Conservation (phyloP, 2,329 filamentous ascomycete species). For the Tolypocladium endophyticum region DNA sequence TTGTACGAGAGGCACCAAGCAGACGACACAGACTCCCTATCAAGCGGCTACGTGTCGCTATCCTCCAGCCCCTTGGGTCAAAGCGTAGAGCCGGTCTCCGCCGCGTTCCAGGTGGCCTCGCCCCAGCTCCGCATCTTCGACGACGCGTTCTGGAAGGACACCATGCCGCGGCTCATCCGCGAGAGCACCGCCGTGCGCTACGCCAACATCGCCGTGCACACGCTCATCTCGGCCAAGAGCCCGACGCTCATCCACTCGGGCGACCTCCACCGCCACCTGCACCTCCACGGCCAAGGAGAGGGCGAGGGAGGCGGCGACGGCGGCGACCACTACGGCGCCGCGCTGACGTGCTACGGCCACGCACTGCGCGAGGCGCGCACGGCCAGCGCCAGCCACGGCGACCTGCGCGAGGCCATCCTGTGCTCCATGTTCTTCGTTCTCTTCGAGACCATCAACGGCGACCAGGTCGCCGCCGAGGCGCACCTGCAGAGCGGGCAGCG, state of each 20-base stretch:
- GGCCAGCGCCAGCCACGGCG: conserved; percentile 6
- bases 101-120: not conserved
- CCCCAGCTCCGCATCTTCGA: conserved; percentile 13
- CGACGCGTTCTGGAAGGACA: conserved; percentile 22
- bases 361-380: conserved; percentile 18
- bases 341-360: conserved; percentile 20
- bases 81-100: not conserved
- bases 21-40: not conserved
- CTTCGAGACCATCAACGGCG: conserved; percentile 26
- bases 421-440: conserved; percentile 26
- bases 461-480: conserved; percentile 19
- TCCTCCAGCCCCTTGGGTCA: not conserved
- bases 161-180: conserved; percentile 21
- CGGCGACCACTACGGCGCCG: conserved; percentile 17
- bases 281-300: not conserved
- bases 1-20: not conserved
- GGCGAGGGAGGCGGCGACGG: not conserved
- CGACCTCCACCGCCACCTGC: not conserved
- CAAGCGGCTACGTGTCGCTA: not conserved
- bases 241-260: conserved; percentile 4
- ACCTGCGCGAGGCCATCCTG: conserved; percentile 18
- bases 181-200: conserved; percentile 22
- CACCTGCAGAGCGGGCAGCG: conserved; percentile 25
- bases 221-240: conserved; percentile 17
- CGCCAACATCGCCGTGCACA: conserved; percentile 26